These are phyloP conservation scores for Globisporangium viniferum DNA, from an alignment of 352 stramenopile species.

Conservation along the genomic window DNA sequence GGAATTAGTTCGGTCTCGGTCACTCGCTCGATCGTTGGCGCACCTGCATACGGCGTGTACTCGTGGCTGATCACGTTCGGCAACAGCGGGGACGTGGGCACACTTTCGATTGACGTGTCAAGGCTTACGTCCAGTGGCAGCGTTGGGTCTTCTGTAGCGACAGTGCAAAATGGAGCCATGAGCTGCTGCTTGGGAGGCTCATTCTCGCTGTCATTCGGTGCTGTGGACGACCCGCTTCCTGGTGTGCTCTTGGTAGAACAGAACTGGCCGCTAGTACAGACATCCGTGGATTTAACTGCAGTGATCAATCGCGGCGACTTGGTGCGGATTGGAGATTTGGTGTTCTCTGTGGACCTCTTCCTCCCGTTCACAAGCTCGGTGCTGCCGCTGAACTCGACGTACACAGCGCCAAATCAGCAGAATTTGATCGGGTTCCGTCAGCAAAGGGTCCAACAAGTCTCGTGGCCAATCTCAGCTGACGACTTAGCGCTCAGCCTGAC, in stretches of 20 bases:
- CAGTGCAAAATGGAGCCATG: background rate
- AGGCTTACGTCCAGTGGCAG: background rate
- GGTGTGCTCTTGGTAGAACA: background rate
- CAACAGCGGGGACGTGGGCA: background rate
- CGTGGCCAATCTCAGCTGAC: background rate
- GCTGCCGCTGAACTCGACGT: background rate
- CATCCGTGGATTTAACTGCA: background rate
- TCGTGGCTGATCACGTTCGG: background rate
- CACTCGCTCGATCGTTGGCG: background rate
- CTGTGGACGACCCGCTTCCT: background rate
- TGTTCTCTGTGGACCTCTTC: background rate
- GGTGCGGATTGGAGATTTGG: background rate
- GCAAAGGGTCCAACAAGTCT: background rate
- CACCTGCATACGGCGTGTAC: background rate
- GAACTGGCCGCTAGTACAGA: background rate
- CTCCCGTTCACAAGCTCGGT: background rate
- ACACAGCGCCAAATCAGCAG: background rate
- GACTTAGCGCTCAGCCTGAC: background rate
- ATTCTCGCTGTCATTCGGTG: background rate
- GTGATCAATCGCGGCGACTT: background rate
- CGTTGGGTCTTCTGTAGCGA: background rate
- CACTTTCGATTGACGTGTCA: background rate
- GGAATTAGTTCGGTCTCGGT: background rate
- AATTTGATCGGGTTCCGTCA: background rate
- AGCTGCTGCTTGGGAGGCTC: background rate